phyloP scores from a whole-genome alignment of 2,329 filamentous ascomycete genomes.

The Ophiostoma piceae region DNA sequence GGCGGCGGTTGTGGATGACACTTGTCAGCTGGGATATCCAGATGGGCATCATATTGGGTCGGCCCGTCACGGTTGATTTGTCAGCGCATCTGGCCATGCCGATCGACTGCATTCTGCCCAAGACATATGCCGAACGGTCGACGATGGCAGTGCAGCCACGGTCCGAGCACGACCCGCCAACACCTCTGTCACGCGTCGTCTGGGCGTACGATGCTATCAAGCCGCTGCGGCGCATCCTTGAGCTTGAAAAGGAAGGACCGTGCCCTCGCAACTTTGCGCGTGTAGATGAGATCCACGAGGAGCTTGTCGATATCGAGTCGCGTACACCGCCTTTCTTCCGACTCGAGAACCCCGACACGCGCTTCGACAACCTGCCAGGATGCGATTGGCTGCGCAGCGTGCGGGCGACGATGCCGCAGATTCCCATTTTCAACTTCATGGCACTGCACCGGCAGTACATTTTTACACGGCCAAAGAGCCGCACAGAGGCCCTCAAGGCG shows the following conservation, averaged over 20 bases:
- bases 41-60: slow-evolving; percentile 49
- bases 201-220: slow-evolving; percentile 46
- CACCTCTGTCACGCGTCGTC: slow-evolving; percentile 49
- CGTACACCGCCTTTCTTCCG: slow-evolving; percentile 50
- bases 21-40: slow-evolving; percentile 52
- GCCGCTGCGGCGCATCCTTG: slow-evolving; percentile 50
- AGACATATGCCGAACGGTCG: slow-evolving; percentile 36
- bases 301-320: slow-evolving; percentile 45
- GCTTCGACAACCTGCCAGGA: slow-evolving; percentile 51
- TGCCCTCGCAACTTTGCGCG: slow-evolving; percentile 38
- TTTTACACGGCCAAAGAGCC: slow-evolving; percentile 50
- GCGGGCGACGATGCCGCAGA: slow-evolving; percentile 45
- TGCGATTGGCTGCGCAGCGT: slow-evolving; percentile 48
- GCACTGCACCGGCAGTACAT: slow-evolving; percentile 59
- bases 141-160: slow-evolving; percentile 46
- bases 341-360: slow-evolving; percentile 51
- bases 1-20: slow-evolving; percentile 52
- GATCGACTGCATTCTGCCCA: slow-evolving; percentile 48
- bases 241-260: slow-evolving; percentile 50
- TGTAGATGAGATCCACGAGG: slow-evolving; percentile 50
- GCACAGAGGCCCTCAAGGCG: slow-evolving; percentile 52
- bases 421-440: slow-evolving; percentile 51
- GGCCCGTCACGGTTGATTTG: slow-evolving; percentile 52
- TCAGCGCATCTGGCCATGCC: slow-evolving; percentile 46
- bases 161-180: slow-evolving; percentile 49